Base-by-base conservation (phyloP, 331 rosid genomes). In the Ulmus americana region DNA sequence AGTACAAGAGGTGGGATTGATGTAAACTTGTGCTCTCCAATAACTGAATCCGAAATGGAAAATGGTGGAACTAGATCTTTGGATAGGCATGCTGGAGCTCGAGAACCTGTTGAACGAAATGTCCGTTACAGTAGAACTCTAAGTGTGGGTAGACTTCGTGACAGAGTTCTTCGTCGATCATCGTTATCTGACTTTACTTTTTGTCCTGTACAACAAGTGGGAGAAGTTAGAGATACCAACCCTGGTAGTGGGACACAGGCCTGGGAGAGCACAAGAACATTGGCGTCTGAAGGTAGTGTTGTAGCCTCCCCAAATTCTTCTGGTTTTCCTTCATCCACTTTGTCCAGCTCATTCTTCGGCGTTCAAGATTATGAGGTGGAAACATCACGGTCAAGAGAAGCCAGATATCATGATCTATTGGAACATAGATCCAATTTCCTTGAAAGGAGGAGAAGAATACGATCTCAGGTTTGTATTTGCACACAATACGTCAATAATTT, bases 111-210 rank as follows among this genome's bases (percentile, higher is more conserved):
- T 63, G 99, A 94, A 6, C 84, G 85, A 41, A 94, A 90, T 81
- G 95, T 90, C 71, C 96, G 83, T 65, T 94, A 90, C 76, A 94
- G 97, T 78, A 81, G 99, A 64, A 94, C 99, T 39, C 74, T 94
- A 39, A 94, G 99, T 72, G 99, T 94, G 71, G 99, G 99, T 74
- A 90, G 99, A 75, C 99, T 94, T 75, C 96, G 99, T n/a, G 97
- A 94, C 71, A 94, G 97, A 72, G 97, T 94, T 65, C 99, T 90
- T 61, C 95, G 96, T 43, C 84, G 90, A 80, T 85, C 99, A 78
- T 74, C 95, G 6, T 44, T 94, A 64, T 79, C 96, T 20, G 99
- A 90, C 78, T 74, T 86, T 59, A 70, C 90, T 7, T 71, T 87
- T 64, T 80, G 84, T 73, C 92, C 99, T 47, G 60, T 74, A 52